phyloP scores from a whole-genome alignment of 768 basidiomycete species.

The Neoboletus subvelutipes region DNA sequence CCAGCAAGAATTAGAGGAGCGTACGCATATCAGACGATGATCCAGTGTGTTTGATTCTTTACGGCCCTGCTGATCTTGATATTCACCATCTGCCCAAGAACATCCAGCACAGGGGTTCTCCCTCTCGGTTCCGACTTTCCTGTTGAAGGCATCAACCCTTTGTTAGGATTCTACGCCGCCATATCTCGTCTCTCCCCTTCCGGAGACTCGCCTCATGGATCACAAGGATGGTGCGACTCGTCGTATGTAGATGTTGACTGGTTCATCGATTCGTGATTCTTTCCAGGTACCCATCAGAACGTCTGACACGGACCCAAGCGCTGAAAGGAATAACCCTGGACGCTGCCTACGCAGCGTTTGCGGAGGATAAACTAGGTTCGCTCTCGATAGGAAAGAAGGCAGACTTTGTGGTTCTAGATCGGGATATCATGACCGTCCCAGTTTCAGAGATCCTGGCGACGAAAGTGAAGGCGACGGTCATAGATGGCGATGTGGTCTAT shows the following conservation, averaged over 20 bases:
- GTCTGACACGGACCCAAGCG: constrained; percentile 77
- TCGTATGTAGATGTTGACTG: not conserved
- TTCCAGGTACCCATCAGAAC: constrained; percentile 72
- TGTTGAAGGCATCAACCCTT: constrained; percentile 85
- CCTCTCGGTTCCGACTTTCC: constrained; percentile 95
- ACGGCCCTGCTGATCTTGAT: not conserved
- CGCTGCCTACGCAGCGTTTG: constrained; percentile 84
- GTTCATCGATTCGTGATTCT: not conserved
- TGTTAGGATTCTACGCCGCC: constrained; percentile 89
- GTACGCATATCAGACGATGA: constrained; percentile 83
- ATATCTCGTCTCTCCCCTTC: constrained; percentile 66
- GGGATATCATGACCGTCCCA: constrained; percentile 72
- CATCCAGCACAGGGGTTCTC: constrained; percentile 53
- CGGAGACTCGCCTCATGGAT: constrained; percentile 81
- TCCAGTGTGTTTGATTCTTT: constrained; percentile 47
- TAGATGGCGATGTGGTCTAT: constrained; percentile 70
- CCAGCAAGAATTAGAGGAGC: constrained; percentile 80
- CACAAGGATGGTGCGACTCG: constrained; percentile 68
- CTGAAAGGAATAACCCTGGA: constrained; percentile 90
- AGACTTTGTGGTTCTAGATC: constrained; percentile 83
- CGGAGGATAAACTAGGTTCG: constrained; percentile 69
- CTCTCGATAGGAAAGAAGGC: constrained; percentile 77
- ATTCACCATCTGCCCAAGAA: constrained; percentile 32
- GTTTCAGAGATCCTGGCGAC: constrained; percentile 60
- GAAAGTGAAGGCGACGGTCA: constrained; percentile 67